Base-by-base conservation (phyloP, 768 basidiomycete species). In the Rhizopogon rudus region DNA sequence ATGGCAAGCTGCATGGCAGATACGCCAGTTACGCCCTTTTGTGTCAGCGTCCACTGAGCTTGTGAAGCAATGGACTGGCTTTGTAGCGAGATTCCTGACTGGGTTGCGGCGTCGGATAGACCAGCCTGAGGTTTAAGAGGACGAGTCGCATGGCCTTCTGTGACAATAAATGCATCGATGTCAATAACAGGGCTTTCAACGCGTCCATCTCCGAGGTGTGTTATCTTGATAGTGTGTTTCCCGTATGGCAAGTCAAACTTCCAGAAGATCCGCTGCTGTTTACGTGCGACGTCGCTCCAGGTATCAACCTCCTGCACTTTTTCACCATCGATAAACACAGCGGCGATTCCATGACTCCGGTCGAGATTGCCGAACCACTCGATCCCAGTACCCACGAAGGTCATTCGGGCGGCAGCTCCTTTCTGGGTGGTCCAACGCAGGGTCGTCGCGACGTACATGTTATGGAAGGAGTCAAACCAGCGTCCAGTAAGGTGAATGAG, bases 1-100 rank as follows among this genome's bases (percentile, higher is more conserved):
- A 91, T 70, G 6, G 75, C 74, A 55, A 91, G 65, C 65, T 91
- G 88, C 88, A 91, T 91, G 3, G 89, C 90, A 55, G 82, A 74
- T 12, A 91, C 86, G 14, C 90, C 90, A 13, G 87, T 90, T 16
- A 80, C 76, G 13, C 90, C 90, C 51, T 78, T 74, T 67, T 88
- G 84, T 33, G 66, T 67, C 35, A 91, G 66, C 14, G 75, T 75
- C 90, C 90, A 92, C 17, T 60, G 56, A 29, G 33, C 54, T 13
- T 42, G 33, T 14, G 41, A 42, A 37, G 22, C 28, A 7, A 48
- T 51, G 37, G 53, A 51, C 2, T 20, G 7, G 9, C 39, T 12
- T n/a, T 40, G 33, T 9, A 13, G 13, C 31, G 10, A 33, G 31
- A 33, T 10, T 12, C 13, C 41, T 22, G 29, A 17, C 7, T 31